These are phyloP conservation scores for Xeromyces bisporus DNA, from an alignment of 495 filamentous ascomycete genomes.

Conservation along the genomic window DNA sequence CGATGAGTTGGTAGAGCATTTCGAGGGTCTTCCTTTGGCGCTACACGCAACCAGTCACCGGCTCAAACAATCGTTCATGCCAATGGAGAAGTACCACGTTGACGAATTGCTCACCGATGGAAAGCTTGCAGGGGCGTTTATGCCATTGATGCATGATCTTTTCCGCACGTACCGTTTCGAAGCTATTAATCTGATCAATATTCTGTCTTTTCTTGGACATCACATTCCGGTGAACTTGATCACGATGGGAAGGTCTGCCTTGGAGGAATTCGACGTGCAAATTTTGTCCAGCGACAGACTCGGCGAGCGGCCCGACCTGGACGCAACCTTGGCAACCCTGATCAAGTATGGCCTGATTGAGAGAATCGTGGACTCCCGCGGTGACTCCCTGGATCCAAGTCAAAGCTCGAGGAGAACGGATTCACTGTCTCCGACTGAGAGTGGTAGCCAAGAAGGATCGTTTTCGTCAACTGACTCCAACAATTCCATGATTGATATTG, in stretches of 20 bases:
- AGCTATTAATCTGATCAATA: constrained; percentile 53
- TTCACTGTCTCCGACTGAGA: constrained; percentile 26
- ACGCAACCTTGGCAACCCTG: constrained; percentile 48
- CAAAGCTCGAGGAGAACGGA: constrained; percentile 11
- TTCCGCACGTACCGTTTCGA: constrained; percentile 38
- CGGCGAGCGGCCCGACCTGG: constrained; percentile 44
- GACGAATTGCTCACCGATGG: constrained; percentile 50
- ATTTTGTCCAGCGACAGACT: constrained; percentile 25
- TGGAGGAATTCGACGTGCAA: constrained; percentile 35
- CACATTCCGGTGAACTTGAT: constrained; percentile 65
- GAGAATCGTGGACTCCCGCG: constrained; percentile 29
- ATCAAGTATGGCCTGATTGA: constrained; percentile 59
- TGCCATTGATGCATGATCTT: constrained; percentile 54
- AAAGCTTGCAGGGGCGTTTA: constrained; percentile 51
- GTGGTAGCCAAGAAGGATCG: constrained; percentile 30
- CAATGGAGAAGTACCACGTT: constrained; percentile 49
- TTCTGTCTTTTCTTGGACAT: constrained; percentile 60
- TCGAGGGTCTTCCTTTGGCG: constrained; percentile 58
- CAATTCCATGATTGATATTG: constrained; percentile 40
- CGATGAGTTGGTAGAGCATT: constrained; percentile 46
- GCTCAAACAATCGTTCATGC: constrained; percentile 52
- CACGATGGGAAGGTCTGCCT: constrained; percentile 39
- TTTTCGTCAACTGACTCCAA: constrained; percentile 27
- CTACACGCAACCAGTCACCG: constrained; percentile 66
- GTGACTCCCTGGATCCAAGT: constrained; percentile 14